Evolutionary conservation across 1,139 yeast species (phyloP).

Genomic region (Pichia sp.): DNA sequence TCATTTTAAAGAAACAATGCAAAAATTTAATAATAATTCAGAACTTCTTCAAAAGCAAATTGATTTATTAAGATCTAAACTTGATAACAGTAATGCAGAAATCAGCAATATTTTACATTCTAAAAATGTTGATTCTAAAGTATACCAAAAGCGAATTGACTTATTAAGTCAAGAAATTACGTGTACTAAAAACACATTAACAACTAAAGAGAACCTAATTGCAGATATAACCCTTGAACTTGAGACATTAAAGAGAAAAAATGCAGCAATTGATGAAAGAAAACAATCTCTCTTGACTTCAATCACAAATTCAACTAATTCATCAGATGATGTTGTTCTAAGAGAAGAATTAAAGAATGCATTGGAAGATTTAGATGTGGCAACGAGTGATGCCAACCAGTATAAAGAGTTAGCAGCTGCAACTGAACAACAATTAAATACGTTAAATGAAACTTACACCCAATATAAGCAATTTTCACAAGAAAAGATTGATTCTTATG

Average conservation of each 20-base stretch:
- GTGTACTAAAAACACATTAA: constrained; percentile 36
- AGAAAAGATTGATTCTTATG: constrained; percentile 12
- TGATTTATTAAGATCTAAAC: constrained; percentile 36
- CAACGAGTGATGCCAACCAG: constrained; percentile 43
- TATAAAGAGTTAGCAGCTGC: constrained; percentile 44
- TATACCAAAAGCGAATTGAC: constrained; percentile 65
- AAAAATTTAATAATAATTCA: constrained; percentile 44
- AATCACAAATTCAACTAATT: constrained; percentile 27
- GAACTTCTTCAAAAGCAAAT: constrained; percentile 47
- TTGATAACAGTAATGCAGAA: constrained; percentile 47
- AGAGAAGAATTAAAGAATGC: constrained; percentile 38
- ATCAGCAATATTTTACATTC: constrained; percentile 42
- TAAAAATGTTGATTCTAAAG: constrained; percentile 50
- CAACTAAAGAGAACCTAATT: constrained; percentile 36
- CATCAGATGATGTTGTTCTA: constrained; percentile 32
- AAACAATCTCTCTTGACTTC: constrained; percentile 35
- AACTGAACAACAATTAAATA: constrained; percentile 43
- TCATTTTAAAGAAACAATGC: constrained; percentile 44
- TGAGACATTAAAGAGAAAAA: constrained; percentile 22
- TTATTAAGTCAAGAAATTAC: constrained; percentile 45
- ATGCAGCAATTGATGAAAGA: constrained; percentile 30
- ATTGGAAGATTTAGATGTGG: constrained; percentile 40
- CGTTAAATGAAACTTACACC: constrained; percentile 39
- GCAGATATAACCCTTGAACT: constrained; percentile 26
- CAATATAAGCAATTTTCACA: constrained; percentile 31